Percentiles rank a stretch among this genome's conserved stretches.
Conservation (phyloP, 108 stramenopile genomes). For the Craspedostauros australis region DNA sequence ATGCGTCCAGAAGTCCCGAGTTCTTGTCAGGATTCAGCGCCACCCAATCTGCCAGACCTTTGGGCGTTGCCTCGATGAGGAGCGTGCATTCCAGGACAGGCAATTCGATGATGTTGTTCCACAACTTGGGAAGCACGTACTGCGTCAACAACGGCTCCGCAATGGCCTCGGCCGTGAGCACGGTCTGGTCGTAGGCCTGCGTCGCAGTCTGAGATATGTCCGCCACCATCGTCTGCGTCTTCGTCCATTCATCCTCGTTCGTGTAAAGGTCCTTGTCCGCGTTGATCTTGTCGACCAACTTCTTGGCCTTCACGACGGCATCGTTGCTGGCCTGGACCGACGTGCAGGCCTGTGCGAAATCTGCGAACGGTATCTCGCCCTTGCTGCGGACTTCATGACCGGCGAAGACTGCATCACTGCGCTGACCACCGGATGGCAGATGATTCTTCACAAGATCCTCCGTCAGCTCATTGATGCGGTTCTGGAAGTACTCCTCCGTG, state of each 20-base stretch:
- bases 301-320: slow-evolving; percentile 1
- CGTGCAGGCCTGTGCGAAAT: slow-evolving; percentile 6
- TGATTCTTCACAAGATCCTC: not conserved
- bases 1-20: slow-evolving; percentile 10
- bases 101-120: not conserved
- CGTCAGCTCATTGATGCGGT: slow-evolving; percentile 9
- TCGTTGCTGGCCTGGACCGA: not conserved
- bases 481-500: slow-evolving; percentile 14
- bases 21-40: slow-evolving; percentile 1
- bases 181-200: not conserved
- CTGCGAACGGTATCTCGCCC: not conserved
- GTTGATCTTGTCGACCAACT: slow-evolving; percentile 4
- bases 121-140: not conserved
- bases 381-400: slow-evolving; percentile 2
- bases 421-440: slow-evolving; percentile 3
- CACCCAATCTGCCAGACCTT: slow-evolving; percentile 13
- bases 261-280: too few relatives aligned
- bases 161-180: not conserved
- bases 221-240: slow-evolving; percentile 2
- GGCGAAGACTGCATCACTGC: slow-evolving; percentile 9
- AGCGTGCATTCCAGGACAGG: slow-evolving; percentile 20
- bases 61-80: slow-evolving; percentile 20
- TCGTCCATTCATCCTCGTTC: too few relatives aligned
- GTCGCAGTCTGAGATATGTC: too few relatives aligned
- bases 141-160: not conserved